Evolutionary conservation across 1,284 basidiomycete species (phyloP), one percentile per base, ranked within the genome.

Genomic region (Rhodotorula sp.): DNA sequence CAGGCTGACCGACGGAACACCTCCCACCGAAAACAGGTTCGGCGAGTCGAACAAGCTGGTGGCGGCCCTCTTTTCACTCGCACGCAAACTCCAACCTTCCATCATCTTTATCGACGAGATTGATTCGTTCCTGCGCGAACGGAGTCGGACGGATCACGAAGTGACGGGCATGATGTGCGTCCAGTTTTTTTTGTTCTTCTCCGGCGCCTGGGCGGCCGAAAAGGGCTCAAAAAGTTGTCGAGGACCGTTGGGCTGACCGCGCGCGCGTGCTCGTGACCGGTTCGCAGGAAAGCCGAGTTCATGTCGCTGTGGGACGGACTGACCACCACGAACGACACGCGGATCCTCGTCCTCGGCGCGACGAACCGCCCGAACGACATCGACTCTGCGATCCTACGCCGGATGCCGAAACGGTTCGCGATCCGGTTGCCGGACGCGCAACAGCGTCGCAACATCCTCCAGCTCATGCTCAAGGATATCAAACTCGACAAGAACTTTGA

Each of bases 241-340:
- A 29, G 12, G 10, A 8, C 26, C 34, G 34, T 34, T 34, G 34
- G 34, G 34, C 34, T 34, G 34, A 34, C 34, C 34, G 34, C 2
- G 34, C 31, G 31, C 34, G 34, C 34, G 34, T 34, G 34, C 34
- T 34, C 34, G 34, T 34, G 2, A 34, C 34, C 34, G 31, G 31
- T 26, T n/a, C 48, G 46, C 67, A 73, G 74, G 75, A 99, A 99
- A 84, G 96, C 96, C 2, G 96, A 99, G 80, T 99, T 99, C 81
- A 97, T 99, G 95, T 97, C 93, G 89, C 93, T 97, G 51, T 99
- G 97, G 97, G 97, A 99, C 81, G 97, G 97, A 5, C 85, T 99
- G n/a, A 87, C 90, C 1, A 94, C 93, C 0, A 89, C 88, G 5
- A 87, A 83, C 21, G 84, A 86, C 63, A 80, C 81, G 29, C 87